A percentile compares a stretch with the other conserved stretches of the same genome.
These are phyloP conservation scores for Hypoxylon crocopeplum DNA, from an alignment of 495 filamentous ascomycete genomes.

Conservation along the genomic window DNA sequence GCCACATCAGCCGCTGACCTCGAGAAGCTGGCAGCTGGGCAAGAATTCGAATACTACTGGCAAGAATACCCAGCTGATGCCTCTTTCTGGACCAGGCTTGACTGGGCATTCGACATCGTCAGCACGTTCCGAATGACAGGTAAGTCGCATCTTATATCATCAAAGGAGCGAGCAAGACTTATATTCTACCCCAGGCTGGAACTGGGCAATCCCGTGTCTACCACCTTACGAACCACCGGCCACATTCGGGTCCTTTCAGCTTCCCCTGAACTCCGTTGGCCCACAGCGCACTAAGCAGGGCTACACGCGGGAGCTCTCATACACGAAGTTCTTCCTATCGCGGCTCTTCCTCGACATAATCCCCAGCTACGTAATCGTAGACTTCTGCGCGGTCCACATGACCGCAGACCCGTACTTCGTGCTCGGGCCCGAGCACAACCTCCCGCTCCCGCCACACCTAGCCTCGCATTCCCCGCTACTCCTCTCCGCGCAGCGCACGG, in stretches of 20 bases:
- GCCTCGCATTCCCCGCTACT: conserved; percentile 47
- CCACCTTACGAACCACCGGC: conserved; percentile 60
- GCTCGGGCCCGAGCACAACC: conserved; percentile 46
- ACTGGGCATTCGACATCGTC: conserved; percentile 74
- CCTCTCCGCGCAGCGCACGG: conserved; percentile 56
- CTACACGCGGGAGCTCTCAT: conserved; percentile 47
- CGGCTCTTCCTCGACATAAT: conserved; percentile 55
- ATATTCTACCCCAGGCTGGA: conserved; percentile 66
- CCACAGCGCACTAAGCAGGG: conserved; percentile 46
- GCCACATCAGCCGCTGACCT: neutral
- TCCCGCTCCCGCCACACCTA: conserved; percentile 54
- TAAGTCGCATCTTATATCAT: conserved; percentile 21
- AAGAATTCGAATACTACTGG: conserved; percentile 65
- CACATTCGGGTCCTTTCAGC: conserved; percentile 45
- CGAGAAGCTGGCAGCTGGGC: conserved; percentile 21
- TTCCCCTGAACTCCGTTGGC: conserved; percentile 40
- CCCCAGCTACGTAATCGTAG: conserved; percentile 66
- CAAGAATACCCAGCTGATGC: conserved; percentile 69
- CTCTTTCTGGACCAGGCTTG: conserved; percentile 65
- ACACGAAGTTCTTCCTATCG: conserved; percentile 51
- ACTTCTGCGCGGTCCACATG: conserved; percentile 69
- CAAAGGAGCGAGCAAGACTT: neutral
- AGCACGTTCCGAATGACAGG: conserved; percentile 71
- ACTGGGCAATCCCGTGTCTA: conserved; percentile 67
- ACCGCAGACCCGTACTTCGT: conserved; percentile 80